Evolutionary conservation across 768 basidiomycete species (phyloP).

Genomic region (Lentinula detonsa): DNA sequence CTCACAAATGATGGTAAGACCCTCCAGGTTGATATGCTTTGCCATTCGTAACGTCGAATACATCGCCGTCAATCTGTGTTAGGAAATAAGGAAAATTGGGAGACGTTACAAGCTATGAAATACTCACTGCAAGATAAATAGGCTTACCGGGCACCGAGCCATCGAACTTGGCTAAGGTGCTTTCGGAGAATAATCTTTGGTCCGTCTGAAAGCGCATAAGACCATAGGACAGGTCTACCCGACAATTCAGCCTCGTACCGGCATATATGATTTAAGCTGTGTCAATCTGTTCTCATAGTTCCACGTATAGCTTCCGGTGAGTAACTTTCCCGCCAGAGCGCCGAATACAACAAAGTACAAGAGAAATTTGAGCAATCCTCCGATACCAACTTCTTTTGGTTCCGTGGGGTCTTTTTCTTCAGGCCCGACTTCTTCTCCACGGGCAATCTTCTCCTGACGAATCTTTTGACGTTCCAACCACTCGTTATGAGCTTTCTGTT

Average conservation of each 20-base stretch:
- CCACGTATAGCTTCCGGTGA: constrained; percentile 86
- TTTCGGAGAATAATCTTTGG: constrained; percentile 72
- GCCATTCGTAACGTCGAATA: constrained; percentile 86
- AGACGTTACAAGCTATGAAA: constrained; percentile 5
- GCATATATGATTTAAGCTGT: constrained; percentile 54
- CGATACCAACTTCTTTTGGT: constrained; percentile 51
- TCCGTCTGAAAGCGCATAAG: constrained; percentile 31
- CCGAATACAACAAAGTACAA: constrained; percentile 47
- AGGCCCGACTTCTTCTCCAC: constrained; percentile 68
- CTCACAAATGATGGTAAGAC: constrained; percentile 69
- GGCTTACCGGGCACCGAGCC: constrained; percentile 59
- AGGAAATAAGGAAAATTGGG: background rate
- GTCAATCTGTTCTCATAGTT: constrained; percentile 66
- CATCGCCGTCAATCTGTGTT: constrained; percentile 79
- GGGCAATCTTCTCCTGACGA: constrained; percentile 66
- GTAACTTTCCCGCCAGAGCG: constrained; percentile 68
- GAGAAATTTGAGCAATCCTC: constrained; percentile 67
- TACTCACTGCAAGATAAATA: constrained; percentile 77
- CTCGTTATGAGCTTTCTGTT: constrained; percentile 52
- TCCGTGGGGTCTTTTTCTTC: constrained; percentile 66
- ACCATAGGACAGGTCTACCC: background rate
- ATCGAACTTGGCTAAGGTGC: constrained; percentile 58
- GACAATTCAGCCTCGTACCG: constrained; percentile 32
- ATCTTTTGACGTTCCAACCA: constrained; percentile 69
- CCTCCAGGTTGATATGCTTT: constrained; percentile 86